Base-by-base conservation (phyloP, 2,329 filamentous ascomycete genomes). In the Pezicula carpinea region DNA sequence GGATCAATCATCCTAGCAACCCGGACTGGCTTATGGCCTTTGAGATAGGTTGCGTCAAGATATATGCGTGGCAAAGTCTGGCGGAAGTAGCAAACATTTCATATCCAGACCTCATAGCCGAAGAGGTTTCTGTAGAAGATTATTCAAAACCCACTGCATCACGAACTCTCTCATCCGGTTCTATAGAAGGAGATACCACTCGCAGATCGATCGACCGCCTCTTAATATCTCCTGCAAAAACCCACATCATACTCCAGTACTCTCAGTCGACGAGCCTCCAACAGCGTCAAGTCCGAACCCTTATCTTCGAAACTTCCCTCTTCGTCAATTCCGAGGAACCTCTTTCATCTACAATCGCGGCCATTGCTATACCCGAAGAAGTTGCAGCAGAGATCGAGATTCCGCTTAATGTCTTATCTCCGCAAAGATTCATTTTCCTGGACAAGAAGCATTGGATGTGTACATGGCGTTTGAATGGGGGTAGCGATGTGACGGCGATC, bases 401-500 rank as follows among this genome's bases (percentile, higher is more conserved):
- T n/a, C 43, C 47, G 13, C 22, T 49, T 10, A 43, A 43, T 8
- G 47, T 49, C 32, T 22, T 49, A 7, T 29, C 21, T 6, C 36
- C 34, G 6, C 19, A 49, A 4, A 26, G 43, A 11, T 40, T 49
- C 8, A 44, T 49, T n/a, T 47, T 33, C 22, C 22, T 49, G 1
- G 38, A 46, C 32, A 39, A 46, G 31, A 19, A 31, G 5, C 41
- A 34, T 22, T 49, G 22, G 36, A 40, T 49, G 18, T 49, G 47
- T 18, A 47, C 47, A n/a, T 35, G 22, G 35, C 18, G 34, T 10
- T 22, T 36, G 15, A 34, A 31, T n/a, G 7, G 21, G 14, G 8
- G 21, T 22, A 19, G 32, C n/a, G n/a, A 15, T 14, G 39, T 43
- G 6, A 47, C 43, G 22, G 19, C 7, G 11, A 18, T 47, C 6